phyloP scores from a whole-genome alignment of 306 rosid species.

The Malus sieversii region DNA sequence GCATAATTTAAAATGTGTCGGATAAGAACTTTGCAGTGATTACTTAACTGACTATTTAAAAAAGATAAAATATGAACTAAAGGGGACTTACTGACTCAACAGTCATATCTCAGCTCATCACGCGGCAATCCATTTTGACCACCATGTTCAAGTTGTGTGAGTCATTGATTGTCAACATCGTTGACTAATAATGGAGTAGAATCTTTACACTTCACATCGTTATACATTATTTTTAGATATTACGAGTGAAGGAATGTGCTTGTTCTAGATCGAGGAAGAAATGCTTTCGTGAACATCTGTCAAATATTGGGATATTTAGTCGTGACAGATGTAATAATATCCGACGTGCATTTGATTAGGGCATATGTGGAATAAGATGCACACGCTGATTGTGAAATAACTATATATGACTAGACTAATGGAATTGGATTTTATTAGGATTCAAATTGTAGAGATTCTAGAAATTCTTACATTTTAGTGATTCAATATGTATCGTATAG shows the following conservation, averaged over 20 bases:
- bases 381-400: not conserved
- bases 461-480: accelerated
- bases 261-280: not conserved
- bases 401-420: not conserved
- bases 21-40: too few species aligned
- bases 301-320: not conserved
- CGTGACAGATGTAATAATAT: not conserved
- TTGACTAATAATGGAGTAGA: not conserved
- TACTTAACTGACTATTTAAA: too few species aligned
- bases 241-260: not conserved
- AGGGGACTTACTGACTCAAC: not conserved
- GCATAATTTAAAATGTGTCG: too few species aligned
- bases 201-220: not conserved
- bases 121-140: not conserved
- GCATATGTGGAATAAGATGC: not conserved
- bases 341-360: too few species aligned
- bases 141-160: not conserved
- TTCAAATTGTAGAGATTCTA: too few species aligned
- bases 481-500: accelerated
- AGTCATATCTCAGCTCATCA: not conserved
- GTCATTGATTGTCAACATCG: not conserved
- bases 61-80: not conserved
- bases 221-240: not conserved
- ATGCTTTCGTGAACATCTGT: not conserved
- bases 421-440: too few species aligned